These are phyloP conservation scores for Inonotus hispidus DNA, from an alignment of 1,284 basidiomycete genomes.

Conservation along the genomic window DNA sequence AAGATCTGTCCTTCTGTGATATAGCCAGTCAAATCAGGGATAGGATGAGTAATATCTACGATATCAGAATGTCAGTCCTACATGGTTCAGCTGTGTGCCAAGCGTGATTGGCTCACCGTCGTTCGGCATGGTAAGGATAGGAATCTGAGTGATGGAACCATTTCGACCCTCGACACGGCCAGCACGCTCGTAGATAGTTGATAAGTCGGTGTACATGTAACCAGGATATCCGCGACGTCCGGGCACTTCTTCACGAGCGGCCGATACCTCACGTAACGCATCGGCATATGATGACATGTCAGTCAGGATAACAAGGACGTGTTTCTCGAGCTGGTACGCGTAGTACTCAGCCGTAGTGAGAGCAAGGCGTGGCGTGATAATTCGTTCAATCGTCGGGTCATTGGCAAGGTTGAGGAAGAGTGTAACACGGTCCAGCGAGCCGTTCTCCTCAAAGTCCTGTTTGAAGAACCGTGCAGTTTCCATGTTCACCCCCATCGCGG, in stretches of 20 bases:
- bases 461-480: conserved; percentile 99
- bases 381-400: conserved; percentile 99
- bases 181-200: conserved; percentile 99
- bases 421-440: conserved; percentile 95
- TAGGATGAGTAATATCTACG: conserved; percentile 98
- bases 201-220: conserved; percentile 99
- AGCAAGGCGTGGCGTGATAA: conserved; percentile 97
- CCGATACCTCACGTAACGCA: conserved; percentile 95
- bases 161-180: conserved; percentile 97
- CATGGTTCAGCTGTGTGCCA: not conserved
- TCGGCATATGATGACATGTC: conserved; percentile 99
- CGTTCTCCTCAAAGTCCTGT: conserved; percentile 99
- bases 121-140: conserved; percentile 99
- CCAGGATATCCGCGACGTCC: conserved; percentile 99
- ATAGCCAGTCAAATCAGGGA: conserved; percentile 99
- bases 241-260: conserved; percentile 98
- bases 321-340: conserved; percentile 99
- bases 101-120: conserved; percentile 62
- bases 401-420: conserved; percentile 99
- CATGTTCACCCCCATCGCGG: conserved; percentile 99
- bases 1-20: conserved; percentile 99
- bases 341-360: conserved; percentile 99
- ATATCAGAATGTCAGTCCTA: conserved; percentile 13
- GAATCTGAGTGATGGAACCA: conserved; percentile 99
- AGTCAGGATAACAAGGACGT: conserved; percentile 97